Percentiles rank a stretch among this genome's conserved stretches.
phyloP scores from a whole-genome alignment of 352 stramenopile species.

The Globisporangium orthogonon region DNA sequence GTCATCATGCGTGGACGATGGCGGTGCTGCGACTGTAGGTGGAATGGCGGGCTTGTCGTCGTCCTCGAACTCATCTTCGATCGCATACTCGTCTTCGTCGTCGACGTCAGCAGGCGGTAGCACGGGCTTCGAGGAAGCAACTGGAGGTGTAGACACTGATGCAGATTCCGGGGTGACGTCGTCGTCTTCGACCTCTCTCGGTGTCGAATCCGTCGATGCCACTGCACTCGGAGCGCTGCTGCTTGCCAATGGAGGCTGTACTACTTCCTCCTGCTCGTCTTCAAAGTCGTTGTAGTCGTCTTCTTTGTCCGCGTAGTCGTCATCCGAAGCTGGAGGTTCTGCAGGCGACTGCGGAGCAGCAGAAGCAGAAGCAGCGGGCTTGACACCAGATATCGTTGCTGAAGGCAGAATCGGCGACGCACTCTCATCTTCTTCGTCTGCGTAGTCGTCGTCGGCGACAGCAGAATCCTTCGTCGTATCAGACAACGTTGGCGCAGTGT shows the following conservation, averaged over 20 bases:
- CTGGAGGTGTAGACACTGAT: slow-evolving; percentile 1
- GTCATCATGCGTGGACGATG: neutral
- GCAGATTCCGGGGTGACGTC: slow-evolving; percentile 7
- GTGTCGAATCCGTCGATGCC: slow-evolving; percentile 10
- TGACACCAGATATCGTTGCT: too few relatives aligned
- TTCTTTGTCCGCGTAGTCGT: slow-evolving; percentile 30
- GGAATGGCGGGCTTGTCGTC: slow-evolving; percentile 11
- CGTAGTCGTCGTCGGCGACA: slow-evolving; percentile 5
- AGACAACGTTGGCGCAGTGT: too few relatives aligned
- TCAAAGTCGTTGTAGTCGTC: slow-evolving; percentile 47
- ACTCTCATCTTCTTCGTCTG: slow-evolving; percentile 1
- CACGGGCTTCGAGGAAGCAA: slow-evolving; percentile 10
- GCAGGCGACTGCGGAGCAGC: neutral
- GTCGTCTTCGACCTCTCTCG: slow-evolving; percentile 31
- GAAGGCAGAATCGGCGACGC: neutral
- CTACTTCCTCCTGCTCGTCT: slow-evolving; percentile 5
- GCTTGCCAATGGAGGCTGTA: slow-evolving; percentile 1
- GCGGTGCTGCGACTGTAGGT: too few relatives aligned
- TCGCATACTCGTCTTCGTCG: slow-evolving; percentile 32
- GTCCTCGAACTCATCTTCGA: slow-evolving; percentile 41
- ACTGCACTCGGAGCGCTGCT: slow-evolving; percentile 1
- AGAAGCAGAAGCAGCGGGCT: neutral
- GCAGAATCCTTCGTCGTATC: too few relatives aligned
- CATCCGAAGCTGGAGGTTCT: slow-evolving; percentile 6
- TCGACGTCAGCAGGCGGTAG: slow-evolving; percentile 23